Evolutionary conservation across 1,284 basidiomycete genomes (phyloP).

Genomic region (Coniferiporia weirii): DNA sequence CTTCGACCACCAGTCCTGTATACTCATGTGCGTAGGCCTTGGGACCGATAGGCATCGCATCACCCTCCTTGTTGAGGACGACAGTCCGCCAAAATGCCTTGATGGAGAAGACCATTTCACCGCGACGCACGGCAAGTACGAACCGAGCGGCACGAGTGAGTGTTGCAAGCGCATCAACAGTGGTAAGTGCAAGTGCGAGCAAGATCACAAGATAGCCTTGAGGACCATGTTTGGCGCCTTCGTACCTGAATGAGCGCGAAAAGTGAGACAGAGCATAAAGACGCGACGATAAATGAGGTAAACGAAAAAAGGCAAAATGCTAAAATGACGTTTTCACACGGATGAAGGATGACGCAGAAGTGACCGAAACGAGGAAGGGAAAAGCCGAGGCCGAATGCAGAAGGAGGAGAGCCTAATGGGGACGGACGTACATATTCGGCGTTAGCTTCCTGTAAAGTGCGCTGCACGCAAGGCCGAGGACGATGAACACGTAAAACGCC

Average conservation of each 20-base stretch:
- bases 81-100: constrained; percentile 51
- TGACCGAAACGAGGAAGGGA: constrained; percentile 10
- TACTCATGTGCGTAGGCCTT: constrained; percentile 39
- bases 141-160: constrained; percentile 46
- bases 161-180: constrained; percentile 48
- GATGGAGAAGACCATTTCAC: constrained; percentile 40
- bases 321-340: background rate
- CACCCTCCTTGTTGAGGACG: constrained; percentile 41
- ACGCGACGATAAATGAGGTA: background rate
- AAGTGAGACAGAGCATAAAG: background rate
- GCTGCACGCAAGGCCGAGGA: constrained; percentile 58
- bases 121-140: constrained; percentile 30
- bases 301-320: background rate
- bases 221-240: constrained; percentile 55
- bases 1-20: constrained; percentile 47
- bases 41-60: constrained; percentile 20
- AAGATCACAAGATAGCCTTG: constrained; percentile 61
- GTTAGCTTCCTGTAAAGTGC: constrained; percentile 68
- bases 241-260: constrained; percentile 47
- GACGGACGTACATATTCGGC: constrained; percentile 68
- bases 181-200: constrained; percentile 50
- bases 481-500: constrained; percentile 50
- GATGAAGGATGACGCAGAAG: constrained; percentile 19
- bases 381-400: constrained; percentile 2
- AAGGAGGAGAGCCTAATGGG: constrained; percentile 10